These are phyloP conservation scores for Penicillium ucsense DNA, from an alignment of 495 filamentous ascomycete species.

Conservation along the genomic window DNA sequence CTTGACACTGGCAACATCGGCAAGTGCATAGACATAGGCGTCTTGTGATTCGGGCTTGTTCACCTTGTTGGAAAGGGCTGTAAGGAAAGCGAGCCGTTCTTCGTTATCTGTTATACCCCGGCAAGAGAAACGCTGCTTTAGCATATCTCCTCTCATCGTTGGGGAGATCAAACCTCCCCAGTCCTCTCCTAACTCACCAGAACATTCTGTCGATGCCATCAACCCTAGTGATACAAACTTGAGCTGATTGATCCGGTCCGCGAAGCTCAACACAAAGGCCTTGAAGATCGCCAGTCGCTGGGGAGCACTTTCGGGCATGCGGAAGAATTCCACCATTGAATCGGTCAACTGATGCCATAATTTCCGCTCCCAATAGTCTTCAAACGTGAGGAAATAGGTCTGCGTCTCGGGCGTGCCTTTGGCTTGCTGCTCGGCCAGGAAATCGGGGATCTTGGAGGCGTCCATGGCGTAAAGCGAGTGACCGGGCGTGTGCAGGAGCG, in stretches of 20 bases:
- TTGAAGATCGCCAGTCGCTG: slow-evolving; percentile 87
- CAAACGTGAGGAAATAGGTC: slow-evolving; percentile 78
- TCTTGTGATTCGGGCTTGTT: slow-evolving; percentile 91
- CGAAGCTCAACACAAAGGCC: slow-evolving; percentile 90
- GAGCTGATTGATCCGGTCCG: slow-evolving; percentile 96
- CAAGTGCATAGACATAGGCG: slow-evolving; percentile 87
- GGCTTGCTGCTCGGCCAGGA: slow-evolving; percentile 79
- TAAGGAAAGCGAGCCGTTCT: slow-evolving; percentile 81
- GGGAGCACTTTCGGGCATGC: slow-evolving; percentile 62
- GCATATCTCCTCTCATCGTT: too few species aligned
- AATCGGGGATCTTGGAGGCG: slow-evolving; percentile 80
- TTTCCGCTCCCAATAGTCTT: slow-evolving; percentile 97
- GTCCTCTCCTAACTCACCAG: slow-evolving; percentile 44
- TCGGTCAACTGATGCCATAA: slow-evolving; percentile 99
- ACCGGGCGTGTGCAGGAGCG: background rate
- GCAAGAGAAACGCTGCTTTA: background rate
- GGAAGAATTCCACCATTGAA: slow-evolving; percentile 80
- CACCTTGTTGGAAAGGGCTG: slow-evolving; percentile 73
- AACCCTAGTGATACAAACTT: slow-evolving; percentile 89
- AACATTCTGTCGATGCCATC: slow-evolving; percentile 76
- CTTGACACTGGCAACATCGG: slow-evolving; percentile 83
- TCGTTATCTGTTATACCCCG: slow-evolving; percentile 53
- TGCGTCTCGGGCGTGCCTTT: slow-evolving; percentile 79
- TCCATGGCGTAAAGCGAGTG: slow-evolving; percentile 47
- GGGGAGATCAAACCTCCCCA: too few species aligned